A percentile compares a stretch with the other conserved stretches of the same genome.
phyloP scores from a whole-genome alignment of 2,329 filamentous ascomycete species.

The Xylaria sp. region DNA sequence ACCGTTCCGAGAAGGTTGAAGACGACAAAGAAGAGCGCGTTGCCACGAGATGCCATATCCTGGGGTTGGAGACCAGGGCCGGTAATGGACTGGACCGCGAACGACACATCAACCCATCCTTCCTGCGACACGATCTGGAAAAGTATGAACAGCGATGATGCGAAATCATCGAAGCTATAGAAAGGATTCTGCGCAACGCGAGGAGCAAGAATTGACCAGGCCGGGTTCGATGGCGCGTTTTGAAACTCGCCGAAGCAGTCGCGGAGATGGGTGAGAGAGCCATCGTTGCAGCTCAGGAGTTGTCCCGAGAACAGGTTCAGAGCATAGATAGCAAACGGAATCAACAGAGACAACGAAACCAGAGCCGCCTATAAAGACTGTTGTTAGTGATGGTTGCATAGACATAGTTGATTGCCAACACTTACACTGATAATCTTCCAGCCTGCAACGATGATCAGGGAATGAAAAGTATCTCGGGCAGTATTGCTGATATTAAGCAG shows the following conservation, averaged over 20 bases:
- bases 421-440: conserved; percentile 85
- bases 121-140: conserved; percentile 99
- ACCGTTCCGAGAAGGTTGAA: conserved; percentile 97
- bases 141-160: conserved; percentile 87
- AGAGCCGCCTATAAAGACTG: conserved; percentile 59
- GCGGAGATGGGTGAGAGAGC: conserved; percentile 46
- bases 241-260: conserved; percentile 83
- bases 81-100: conserved; percentile 74
- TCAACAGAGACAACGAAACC: conserved; percentile 87
- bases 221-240: conserved; percentile 63
- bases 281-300: conserved; percentile 76
- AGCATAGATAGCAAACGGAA: conserved; percentile 95
- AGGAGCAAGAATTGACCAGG: conserved; percentile 79
- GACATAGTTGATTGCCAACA: conserved; percentile 15
- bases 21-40: conserved; percentile 88
- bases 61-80: conserved; percentile 69
- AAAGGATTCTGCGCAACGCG: conserved; percentile 75
- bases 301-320: conserved; percentile 86
- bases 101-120: conserved; percentile 94
- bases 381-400: conserved; percentile 15
- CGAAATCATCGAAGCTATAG: conserved; percentile 93
- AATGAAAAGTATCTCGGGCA: conserved; percentile 92
- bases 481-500: conserved; percentile 95
- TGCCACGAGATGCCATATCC: conserved; percentile 66
- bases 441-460: conserved; percentile 85